A percentile compares a stretch with the other conserved stretches of the same genome.
Evolutionary conservation across 345 rosid species (phyloP).

Genomic region (Linum usitatissimum): DNA sequence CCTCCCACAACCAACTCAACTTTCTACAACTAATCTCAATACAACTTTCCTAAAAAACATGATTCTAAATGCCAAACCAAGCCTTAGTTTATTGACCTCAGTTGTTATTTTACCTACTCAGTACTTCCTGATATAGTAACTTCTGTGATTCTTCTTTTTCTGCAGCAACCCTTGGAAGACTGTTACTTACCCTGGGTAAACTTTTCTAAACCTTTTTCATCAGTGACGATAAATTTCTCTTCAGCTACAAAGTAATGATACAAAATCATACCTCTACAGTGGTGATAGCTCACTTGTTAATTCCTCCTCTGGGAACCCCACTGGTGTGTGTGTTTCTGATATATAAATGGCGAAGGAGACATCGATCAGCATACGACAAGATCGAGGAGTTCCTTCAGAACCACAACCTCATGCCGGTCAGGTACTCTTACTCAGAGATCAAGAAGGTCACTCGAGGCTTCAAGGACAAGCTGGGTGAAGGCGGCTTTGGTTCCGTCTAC

Average conservation of each 20-base stretch:
- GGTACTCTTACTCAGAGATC: conserved; percentile 2
- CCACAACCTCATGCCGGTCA: not conserved
- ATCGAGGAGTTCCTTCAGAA: not conserved
- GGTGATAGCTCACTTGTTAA: not conserved
- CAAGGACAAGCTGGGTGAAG: conserved; percentile 7
- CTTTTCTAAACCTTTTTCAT: not conserved
- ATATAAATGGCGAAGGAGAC: conserved; percentile 2
- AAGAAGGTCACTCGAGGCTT: conserved; percentile 1
- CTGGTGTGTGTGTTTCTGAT: not conserved
- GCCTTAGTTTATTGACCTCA: no score
- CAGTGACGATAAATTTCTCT: not conserved
- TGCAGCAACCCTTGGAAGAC: not conserved
- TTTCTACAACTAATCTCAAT: no score
- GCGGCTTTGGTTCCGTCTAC: conserved; percentile 1
- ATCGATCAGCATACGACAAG: not conserved
- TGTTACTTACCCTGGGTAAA: not conserved
- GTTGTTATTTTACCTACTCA: no score
- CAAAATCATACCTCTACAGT: not conserved
- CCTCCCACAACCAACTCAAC: no score
- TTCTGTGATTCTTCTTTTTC: not conserved
- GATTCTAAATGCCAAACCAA: no score
- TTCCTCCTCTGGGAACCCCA: not conserved
- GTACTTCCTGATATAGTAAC: not conserved
- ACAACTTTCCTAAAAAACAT: no score
- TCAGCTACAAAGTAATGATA: not conserved